phyloP scores from a whole-genome alignment of 163 green algal genomes.

The Scenedesmus sp. region DNA sequence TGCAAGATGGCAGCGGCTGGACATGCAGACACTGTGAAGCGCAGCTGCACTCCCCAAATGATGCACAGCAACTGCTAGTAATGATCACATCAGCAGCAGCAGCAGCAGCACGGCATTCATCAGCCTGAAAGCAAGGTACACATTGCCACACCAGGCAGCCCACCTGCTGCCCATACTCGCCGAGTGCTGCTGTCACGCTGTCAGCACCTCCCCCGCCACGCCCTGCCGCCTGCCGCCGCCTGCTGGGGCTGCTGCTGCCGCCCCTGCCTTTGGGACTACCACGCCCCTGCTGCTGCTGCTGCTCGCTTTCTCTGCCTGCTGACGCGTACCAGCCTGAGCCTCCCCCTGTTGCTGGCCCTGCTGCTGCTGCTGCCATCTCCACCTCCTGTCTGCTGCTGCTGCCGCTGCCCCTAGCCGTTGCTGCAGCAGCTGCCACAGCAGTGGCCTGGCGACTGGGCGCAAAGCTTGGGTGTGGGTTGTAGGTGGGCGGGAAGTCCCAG shows the following conservation, averaged over 20 bases:
- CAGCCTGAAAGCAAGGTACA: too few relatives aligned
- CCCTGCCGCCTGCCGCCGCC: not conserved
- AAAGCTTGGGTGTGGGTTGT: not conserved
- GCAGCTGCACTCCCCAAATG: not conserved
- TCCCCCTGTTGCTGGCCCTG: not conserved
- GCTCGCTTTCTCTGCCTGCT: conserved; percentile 12
- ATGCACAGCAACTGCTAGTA: too few relatives aligned
- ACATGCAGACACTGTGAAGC: too few relatives aligned
- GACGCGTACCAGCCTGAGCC: conserved; percentile 19
- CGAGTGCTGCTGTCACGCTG: conserved; percentile 6
- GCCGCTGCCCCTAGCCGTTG: not conserved
- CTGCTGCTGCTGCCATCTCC: conserved; percentile 22
- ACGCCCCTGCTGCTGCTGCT: conserved; percentile 9
- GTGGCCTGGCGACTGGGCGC: not conserved
- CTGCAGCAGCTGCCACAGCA: not conserved
- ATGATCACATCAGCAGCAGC: not conserved
- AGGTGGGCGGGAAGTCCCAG: conserved; percentile 47
- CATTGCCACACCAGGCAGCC: not conserved
- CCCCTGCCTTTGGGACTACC: not conserved
- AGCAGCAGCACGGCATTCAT: not conserved
- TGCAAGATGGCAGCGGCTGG: too few relatives aligned
- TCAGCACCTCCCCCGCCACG: not conserved
- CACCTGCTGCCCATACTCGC: conserved; percentile 40
- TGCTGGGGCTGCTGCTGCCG: not conserved
- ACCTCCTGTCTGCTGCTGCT: conserved; percentile 17